Evolutionary conservation across 1,139 yeast species (phyloP).

Genomic region (Geotrichum candidum): DNA sequence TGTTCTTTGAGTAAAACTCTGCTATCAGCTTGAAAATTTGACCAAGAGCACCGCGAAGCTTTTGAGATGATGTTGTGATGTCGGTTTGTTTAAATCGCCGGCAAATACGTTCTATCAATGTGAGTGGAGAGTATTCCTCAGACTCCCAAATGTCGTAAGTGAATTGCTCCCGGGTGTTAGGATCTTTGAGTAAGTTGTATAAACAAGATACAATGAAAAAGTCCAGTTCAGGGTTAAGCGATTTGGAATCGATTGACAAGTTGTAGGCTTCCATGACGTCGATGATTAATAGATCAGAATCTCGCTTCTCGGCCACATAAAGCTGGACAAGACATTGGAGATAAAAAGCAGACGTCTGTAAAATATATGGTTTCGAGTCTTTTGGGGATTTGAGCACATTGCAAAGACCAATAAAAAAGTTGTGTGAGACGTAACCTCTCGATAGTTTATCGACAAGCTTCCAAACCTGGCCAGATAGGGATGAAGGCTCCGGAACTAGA

Average conservation of each 20-base stretch:
- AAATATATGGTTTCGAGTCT: neutral
- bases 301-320: constrained; percentile 14
- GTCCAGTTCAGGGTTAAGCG: constrained; percentile 23
- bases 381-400: constrained; percentile 32
- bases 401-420: constrained; percentile 36
- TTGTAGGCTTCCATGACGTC: constrained; percentile 27
- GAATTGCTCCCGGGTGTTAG: constrained; percentile 23
- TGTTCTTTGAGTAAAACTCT: constrained; percentile 17
- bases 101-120: constrained; percentile 23
- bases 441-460: constrained; percentile 37
- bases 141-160: constrained; percentile 47
- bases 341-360: constrained; percentile 34
- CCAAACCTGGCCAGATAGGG: constrained; percentile 40
- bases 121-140: constrained; percentile 41
- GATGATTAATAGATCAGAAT: constrained; percentile 26
- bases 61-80: constrained; percentile 20
- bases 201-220: constrained; percentile 22
- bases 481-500: constrained; percentile 35
- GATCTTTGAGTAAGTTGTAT: constrained; percentile 24
- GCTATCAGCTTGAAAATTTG: constrained; percentile 21
- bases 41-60: neutral
- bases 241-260: constrained; percentile 27
- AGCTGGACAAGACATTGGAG: constrained; percentile 26
- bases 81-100: neutral
- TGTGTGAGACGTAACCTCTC: constrained; percentile 35